These are phyloP conservation scores for Halteria grandinella DNA, from an alignment of 73 alveolate species.

Conservation along the genomic window DNA sequence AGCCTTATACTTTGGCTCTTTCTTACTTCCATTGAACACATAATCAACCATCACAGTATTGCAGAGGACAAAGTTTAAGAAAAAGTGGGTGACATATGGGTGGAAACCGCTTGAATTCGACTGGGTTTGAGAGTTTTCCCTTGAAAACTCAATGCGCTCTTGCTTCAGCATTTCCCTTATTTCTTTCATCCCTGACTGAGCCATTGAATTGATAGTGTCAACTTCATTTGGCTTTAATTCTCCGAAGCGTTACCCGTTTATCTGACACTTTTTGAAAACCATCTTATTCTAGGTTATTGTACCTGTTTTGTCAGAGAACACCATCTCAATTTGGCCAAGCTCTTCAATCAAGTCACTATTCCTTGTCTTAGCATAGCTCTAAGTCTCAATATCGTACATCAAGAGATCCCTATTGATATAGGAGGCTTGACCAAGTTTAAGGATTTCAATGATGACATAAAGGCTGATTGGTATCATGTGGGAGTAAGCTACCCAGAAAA, in stretches of 20 bases:
- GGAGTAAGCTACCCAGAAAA: slow-evolving; percentile 93
- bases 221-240: no score
- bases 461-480: slow-evolving; percentile 96
- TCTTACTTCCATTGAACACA: slow-evolving; percentile 55
- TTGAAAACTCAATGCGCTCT: no score
- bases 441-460: slow-evolving; percentile 95
- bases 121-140: no score
- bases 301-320: slow-evolving; percentile 99
- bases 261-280: slow-evolving; percentile 95
- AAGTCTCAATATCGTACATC: slow-evolving; percentile 78
- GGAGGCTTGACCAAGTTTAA: slow-evolving; percentile 86
- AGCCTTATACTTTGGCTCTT: slow-evolving; percentile 83
- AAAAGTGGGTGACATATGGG: no score
- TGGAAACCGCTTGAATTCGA: no score
- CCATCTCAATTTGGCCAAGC: slow-evolving; percentile 98
- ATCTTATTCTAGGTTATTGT: slow-evolving; percentile 98
- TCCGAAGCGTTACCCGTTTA: slow-evolving; percentile 73
- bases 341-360: slow-evolving; percentile 98
- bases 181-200: slow-evolving; percentile 37
- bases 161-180: no score
- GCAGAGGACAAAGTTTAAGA: slow-evolving; percentile 74
- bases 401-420: slow-evolving; percentile 82
- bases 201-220: no score
- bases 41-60: slow-evolving; percentile 86
- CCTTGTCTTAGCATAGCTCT: slow-evolving; percentile 92